Base-by-base conservation (phyloP, 2,329 filamentous ascomycete species). In the Helicocarpus griseus region DNA sequence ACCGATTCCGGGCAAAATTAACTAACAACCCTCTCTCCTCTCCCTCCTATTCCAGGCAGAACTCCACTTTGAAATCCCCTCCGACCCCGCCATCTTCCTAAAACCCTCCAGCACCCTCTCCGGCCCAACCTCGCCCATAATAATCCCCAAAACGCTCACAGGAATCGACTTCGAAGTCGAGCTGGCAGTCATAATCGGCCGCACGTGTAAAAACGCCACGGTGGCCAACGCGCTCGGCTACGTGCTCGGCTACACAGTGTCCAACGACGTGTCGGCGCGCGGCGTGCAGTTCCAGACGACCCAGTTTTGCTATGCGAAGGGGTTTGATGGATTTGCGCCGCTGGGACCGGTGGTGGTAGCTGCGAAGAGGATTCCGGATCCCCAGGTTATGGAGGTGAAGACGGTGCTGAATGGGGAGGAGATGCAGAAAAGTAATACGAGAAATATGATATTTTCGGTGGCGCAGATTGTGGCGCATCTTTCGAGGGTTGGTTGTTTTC, bases 261-360 rank as follows among this genome's bases (percentile, higher is more conserved):
- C 75, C 59, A 85, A 85, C 65, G 81, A 85, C 60, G 75, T 85
- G 5, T 82, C 79, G 2, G 78, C 76, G 54, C 75, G 80, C 3
- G 75, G 77, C 48, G 72, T 71, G 49, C 80, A 83, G 67, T 71
- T 76, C 57, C 69, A 71, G 21, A 73, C 77, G 61, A 70, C 68
- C 47, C 78, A 81, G 61, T 79, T 77, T 72, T 78, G 73, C 53
- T 82, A 76, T 61, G 80, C 77, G 22, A 81, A 82, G 65, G 77
- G 78, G 1, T 79, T 81, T 50, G 79, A 81, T 56, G 31, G 31
- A 14, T 65, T 73, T 2, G 75, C 75, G 0, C 79, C 78, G 0
- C 51, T 81, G 0, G 78, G 78, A 0, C 78, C 78, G 0, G 66
- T 65, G 35, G 62, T 81, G 0, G 74, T 81, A 0, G 64, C 65